These are phyloP conservation scores for Fusarium luffae DNA, from an alignment of 2,329 filamentous ascomycete genomes.

Conservation along the genomic window DNA sequence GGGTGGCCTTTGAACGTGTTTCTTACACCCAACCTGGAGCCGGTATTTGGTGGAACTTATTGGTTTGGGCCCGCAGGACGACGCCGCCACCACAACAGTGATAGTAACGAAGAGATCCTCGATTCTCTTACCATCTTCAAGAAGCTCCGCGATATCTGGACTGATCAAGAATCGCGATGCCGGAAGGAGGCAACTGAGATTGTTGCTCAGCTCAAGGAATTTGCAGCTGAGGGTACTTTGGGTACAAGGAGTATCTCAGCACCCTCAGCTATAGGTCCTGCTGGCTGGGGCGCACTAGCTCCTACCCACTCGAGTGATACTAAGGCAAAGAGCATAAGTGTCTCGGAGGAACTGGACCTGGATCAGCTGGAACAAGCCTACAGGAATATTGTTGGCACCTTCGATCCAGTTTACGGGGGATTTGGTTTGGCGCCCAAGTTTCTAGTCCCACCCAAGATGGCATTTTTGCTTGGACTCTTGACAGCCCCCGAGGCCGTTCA, in stretches of 20 bases:
- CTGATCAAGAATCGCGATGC: conserved; percentile 84
- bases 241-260: conserved; percentile 54
- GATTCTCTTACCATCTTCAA: conserved; percentile 85
- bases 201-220: conserved; percentile 81
- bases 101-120: conserved; percentile 67
- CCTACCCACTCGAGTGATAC: conserved; percentile 40
- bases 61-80: conserved; percentile 83
- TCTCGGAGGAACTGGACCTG: conserved; percentile 80
- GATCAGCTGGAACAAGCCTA: conserved; percentile 93
- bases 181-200: conserved; percentile 86
- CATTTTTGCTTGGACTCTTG: conserved; percentile 80
- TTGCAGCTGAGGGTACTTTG: conserved; percentile 87
- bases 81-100: conserved; percentile 50
- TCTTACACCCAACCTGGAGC: conserved; percentile 89
- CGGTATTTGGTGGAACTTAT: conserved; percentile 96
- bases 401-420: conserved; percentile 80
- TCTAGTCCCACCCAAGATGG: conserved; percentile 84
- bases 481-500: conserved; percentile 77
- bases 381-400: conserved; percentile 81
- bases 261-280: conserved; percentile 45
- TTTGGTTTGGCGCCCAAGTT: conserved; percentile 90
- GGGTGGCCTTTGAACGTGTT: conserved; percentile 99
- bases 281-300: conserved; percentile 48
- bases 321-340: conserved; percentile 43
- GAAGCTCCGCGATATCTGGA: conserved; percentile 82